Percentiles rank a stretch among this genome's conserved stretches.
Conservation (phyloP, 345 rosid genomes). For the Sonneratia caseolaris region DNA sequence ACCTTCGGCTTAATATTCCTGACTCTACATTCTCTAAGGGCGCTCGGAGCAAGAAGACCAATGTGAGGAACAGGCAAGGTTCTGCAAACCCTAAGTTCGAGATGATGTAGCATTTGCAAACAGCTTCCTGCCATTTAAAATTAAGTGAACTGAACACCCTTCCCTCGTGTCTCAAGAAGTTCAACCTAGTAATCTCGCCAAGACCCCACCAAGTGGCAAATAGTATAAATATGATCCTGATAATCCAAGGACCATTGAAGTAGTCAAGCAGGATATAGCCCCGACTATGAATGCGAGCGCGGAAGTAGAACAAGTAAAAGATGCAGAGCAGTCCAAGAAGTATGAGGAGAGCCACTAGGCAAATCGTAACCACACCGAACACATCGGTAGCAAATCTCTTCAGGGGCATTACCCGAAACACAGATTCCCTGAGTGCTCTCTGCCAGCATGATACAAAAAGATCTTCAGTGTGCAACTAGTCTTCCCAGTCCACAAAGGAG, state of each 20-base stretch:
- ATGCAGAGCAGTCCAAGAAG: slow-evolving; percentile 76
- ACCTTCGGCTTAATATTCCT: slow-evolving; percentile 52
- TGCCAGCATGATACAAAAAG: slow-evolving; percentile 90
- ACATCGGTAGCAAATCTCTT: slow-evolving; percentile 86
- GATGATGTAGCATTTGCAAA: slow-evolving; percentile 84
- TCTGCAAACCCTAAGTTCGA: slow-evolving; percentile 95
- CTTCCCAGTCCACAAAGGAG: slow-evolving; percentile 26
- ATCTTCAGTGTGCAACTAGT: slow-evolving; percentile 29
- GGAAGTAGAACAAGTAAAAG: slow-evolving; percentile 69
- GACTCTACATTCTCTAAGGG: slow-evolving; percentile 67
- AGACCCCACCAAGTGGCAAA: slow-evolving; percentile 80
- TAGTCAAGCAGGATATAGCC: slow-evolving; percentile 53
- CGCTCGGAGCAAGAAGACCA: slow-evolving; percentile 79
- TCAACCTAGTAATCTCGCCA: slow-evolving; percentile 74
- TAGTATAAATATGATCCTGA: slow-evolving; percentile 56
- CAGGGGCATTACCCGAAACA: slow-evolving; percentile 99
- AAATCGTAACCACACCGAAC: slow-evolving; percentile 92
- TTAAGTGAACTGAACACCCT: slow-evolving; percentile 43
- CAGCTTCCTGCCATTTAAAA: slow-evolving; percentile 70
- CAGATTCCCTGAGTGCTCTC: slow-evolving; percentile 99
- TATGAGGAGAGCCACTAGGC: slow-evolving; percentile 63
- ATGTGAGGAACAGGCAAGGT: slow-evolving; percentile 85
- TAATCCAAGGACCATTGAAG: slow-evolving; percentile 87
- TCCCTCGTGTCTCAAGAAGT: slow-evolving; percentile 55
- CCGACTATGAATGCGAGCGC: slow-evolving; percentile 52